These are phyloP conservation scores for Tuber indicum DNA, from an alignment of 495 filamentous ascomycete species.

Conservation along the genomic window DNA sequence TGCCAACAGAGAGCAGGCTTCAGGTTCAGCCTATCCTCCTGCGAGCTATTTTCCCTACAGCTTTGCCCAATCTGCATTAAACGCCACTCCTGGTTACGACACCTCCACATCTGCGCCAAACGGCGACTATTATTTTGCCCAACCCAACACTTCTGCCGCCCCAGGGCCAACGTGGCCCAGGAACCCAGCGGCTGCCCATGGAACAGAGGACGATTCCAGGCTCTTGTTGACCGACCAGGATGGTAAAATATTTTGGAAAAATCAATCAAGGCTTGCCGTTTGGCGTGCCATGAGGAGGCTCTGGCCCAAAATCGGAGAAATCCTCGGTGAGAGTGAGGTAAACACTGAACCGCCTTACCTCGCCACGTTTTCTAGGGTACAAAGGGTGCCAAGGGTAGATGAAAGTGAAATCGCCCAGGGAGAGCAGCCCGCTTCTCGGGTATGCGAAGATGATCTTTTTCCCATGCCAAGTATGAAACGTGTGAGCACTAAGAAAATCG, in stretches of 20 bases:
- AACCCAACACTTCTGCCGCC: conserved; percentile 12
- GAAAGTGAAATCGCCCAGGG: conserved; percentile 9
- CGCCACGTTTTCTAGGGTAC: not conserved
- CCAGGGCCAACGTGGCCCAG: conserved; percentile 29
- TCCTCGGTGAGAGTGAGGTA: conserved; percentile 25
- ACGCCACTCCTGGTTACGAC: conserved; percentile 26
- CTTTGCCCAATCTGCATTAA: conserved; percentile 28
- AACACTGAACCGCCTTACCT: not conserved
- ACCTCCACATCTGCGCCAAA: conserved; percentile 25
- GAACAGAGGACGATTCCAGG: conserved; percentile 14
- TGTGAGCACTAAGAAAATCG: conserved; percentile 27
- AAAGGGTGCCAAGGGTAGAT: not conserved
- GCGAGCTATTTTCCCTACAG: conserved; percentile 23
- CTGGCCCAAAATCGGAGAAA: conserved; percentile 33
- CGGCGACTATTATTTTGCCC: conserved; percentile 32
- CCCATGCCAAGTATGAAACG: conserved; percentile 35
- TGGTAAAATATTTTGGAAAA: conserved; percentile 29
- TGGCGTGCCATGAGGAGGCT: conserved; percentile 35
- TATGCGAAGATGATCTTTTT: conserved; percentile 30
- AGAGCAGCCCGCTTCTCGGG: conserved; percentile 13
- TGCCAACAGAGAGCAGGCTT: conserved; percentile 10
- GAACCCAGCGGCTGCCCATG: conserved; percentile 11
- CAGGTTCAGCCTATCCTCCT: conserved; percentile 2
- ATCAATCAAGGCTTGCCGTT: conserved; percentile 28
- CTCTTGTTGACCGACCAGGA: conserved; percentile 18